A percentile compares a stretch with the other conserved stretches of the same genome.
These are phyloP conservation scores for Podospora bellae-mahoneyi DNA, from an alignment of 495 filamentous ascomycete species.

Conservation along the genomic window DNA sequence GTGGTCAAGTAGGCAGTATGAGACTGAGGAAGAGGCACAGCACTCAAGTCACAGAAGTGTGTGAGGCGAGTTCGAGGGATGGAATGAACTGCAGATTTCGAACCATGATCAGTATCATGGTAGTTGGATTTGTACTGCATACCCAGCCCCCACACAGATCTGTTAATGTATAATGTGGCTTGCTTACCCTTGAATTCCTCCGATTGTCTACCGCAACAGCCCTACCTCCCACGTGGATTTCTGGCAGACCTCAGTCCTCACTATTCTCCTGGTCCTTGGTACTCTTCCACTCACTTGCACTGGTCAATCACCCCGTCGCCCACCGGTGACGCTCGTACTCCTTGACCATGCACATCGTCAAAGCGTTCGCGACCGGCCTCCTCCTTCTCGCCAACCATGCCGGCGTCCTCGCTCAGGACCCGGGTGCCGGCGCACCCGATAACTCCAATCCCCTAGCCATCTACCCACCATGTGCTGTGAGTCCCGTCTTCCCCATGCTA, in stretches of 20 bases:
- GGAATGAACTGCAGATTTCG: neutral
- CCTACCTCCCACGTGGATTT: neutral
- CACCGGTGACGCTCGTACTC: neutral
- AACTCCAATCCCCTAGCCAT: neutral
- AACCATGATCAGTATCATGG: neutral
- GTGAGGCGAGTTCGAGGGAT: neutral
- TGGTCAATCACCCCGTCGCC: neutral
- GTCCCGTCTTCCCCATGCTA: neutral
- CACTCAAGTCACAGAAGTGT: neutral
- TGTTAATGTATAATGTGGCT: neutral
- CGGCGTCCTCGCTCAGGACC: neutral
- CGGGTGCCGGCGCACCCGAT: neutral
- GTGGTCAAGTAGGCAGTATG: neutral
- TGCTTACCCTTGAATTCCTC: neutral
- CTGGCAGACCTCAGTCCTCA: neutral
- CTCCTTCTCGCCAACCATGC: neutral
- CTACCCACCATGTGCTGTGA: neutral
- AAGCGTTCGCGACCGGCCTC: neutral
- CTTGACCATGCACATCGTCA: neutral
- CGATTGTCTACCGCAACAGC: neutral
- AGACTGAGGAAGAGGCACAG: neutral
- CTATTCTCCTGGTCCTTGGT: neutral
- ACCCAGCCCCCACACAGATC: neutral
- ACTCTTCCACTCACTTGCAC: neutral
- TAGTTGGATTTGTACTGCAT: neutral